Evolutionary conservation across 2,329 filamentous ascomycete genomes (phyloP).

Genomic region (Scolecobasidium constrictum): DNA sequence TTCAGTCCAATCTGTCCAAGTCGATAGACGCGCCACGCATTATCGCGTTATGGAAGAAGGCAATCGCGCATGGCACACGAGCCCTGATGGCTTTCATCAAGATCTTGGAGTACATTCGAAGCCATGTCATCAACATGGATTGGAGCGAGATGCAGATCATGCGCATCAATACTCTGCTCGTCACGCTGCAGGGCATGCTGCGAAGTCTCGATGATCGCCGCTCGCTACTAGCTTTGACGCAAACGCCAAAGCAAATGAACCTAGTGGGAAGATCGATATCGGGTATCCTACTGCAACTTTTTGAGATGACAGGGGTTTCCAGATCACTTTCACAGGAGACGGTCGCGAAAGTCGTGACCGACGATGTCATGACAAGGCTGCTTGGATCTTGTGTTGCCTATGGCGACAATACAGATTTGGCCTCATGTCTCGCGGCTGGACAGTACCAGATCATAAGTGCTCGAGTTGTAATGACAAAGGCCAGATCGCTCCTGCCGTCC

Average conservation of each 20-base stretch:
- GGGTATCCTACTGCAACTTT: neutral
- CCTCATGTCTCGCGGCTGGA: neutral
- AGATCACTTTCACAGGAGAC: neutral
- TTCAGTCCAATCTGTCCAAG: neutral
- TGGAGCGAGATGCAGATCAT: neutral
- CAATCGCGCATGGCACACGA: neutral
- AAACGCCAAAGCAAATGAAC: constrained; percentile 1
- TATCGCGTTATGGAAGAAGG: neutral
- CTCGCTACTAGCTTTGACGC: neutral
- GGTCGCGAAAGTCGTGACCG: neutral
- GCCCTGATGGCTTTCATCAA: neutral
- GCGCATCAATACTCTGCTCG: neutral
- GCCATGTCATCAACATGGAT: neutral
- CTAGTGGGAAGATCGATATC: neutral
- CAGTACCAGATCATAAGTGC: neutral
- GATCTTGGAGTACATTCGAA: constrained; percentile 1
- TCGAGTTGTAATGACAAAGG: neutral
- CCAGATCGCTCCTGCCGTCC: neutral
- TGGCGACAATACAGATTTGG: neutral
- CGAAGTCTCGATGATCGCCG: neutral
- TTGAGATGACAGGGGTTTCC: neutral
- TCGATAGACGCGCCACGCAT: neutral
- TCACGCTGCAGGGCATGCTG: neutral
- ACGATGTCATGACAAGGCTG: neutral
- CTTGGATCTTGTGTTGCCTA: neutral